Conservation (phyloP, 257 asterid species). For the Asclepias syriaca region DNA sequence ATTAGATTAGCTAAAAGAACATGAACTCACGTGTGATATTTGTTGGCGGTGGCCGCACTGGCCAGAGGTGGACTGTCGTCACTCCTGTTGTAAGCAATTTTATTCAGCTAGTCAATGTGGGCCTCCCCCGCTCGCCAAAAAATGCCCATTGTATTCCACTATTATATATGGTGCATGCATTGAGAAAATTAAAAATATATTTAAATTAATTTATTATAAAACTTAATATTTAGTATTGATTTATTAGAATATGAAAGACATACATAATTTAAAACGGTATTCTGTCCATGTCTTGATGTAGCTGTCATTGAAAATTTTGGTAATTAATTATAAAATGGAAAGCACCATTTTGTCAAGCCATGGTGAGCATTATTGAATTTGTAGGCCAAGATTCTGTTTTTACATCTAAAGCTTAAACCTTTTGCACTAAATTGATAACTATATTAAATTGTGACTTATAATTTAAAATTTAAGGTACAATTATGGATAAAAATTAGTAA, state of each 20-base stretch:
- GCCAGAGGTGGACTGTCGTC: background rate
- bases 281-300: background rate
- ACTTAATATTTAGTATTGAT: no score
- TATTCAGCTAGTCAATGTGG: background rate
- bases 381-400: background rate
- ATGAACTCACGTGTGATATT: background rate
- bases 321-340: slow-evolving; percentile 5
- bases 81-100: background rate
- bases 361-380: slow-evolving; percentile 6
- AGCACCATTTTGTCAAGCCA: slow-evolving; percentile 1
- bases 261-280: no score
- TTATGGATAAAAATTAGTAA: background rate
- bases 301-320: background rate
- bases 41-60: background rate
- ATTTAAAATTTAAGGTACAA: background rate
- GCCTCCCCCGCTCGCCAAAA: background rate
- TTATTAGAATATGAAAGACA: background rate
- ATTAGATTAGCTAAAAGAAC: no score
- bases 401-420: no score
- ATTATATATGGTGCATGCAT: background rate
- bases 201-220: no score
- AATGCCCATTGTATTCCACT: slow-evolving; percentile 6
- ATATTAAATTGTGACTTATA: no score
- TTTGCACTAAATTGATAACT: no score
- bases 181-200: background rate